Evolutionary conservation across 2,329 filamentous ascomycete genomes (phyloP).

Genomic region (Cucurbitaria berberidis): DNA sequence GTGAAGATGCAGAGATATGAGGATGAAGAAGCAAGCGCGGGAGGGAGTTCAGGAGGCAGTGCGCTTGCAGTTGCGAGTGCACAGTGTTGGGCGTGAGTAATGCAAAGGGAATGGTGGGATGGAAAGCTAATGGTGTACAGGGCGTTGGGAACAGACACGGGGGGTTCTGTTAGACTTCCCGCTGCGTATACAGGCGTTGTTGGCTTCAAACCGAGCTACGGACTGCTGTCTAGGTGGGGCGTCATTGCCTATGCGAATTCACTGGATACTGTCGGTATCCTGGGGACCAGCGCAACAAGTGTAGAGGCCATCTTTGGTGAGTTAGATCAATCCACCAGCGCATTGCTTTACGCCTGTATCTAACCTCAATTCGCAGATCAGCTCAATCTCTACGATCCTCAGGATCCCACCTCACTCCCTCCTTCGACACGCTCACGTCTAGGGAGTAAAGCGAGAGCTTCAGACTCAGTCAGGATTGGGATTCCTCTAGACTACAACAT

Average conservation of each 20-base stretch:
- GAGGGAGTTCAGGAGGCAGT: constrained; percentile 84
- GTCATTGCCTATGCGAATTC: constrained; percentile 93
- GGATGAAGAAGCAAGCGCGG: constrained; percentile 47
- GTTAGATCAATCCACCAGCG: not conserved
- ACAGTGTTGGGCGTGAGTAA: constrained; percentile 63
- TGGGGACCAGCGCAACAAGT: constrained; percentile 64
- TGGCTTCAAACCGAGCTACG: constrained; percentile 92
- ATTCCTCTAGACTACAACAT: constrained; percentile 85
- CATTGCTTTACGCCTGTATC: not conserved
- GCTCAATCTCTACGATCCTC: constrained; percentile 66
- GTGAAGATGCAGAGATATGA: constrained; percentile 59
- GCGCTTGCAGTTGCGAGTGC: constrained; percentile 78
- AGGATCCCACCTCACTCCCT: constrained; percentile 77
- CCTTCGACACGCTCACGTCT: constrained; percentile 59
- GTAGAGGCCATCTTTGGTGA: constrained; percentile 52
- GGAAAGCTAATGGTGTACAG: constrained; percentile 39
- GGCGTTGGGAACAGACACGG: constrained; percentile 91
- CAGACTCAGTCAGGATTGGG: constrained; percentile 55
- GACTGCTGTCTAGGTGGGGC: constrained; percentile 82
- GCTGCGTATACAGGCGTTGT: constrained; percentile 84
- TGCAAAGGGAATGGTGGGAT: constrained; percentile 3
- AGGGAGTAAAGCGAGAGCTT: not conserved
- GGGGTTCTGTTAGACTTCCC: constrained; percentile 84
- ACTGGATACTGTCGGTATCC: constrained; percentile 83
- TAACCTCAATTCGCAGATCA: constrained; percentile 45